phyloP scores from a whole-genome alignment of 208 protist species.

The Crithidia brevicula region DNA sequence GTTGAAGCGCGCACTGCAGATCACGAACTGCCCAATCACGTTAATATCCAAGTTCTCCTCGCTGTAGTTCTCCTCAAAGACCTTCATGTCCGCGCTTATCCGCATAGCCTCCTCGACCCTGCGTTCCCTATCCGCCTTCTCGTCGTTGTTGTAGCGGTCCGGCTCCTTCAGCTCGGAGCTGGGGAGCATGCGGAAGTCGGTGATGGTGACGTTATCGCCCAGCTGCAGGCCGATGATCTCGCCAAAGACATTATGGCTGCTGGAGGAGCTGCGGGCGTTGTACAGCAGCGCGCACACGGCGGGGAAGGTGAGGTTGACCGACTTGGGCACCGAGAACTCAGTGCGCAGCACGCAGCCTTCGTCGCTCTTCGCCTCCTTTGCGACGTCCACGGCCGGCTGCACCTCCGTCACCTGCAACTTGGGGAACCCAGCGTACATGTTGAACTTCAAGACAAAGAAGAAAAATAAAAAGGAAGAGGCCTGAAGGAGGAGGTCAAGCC shows the following conservation, averaged over 20 bases:
- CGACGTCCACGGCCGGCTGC: conserved; percentile 34
- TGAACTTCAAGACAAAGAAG: not conserved
- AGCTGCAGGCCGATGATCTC: conserved; percentile 64
- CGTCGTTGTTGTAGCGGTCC: conserved; percentile 30
- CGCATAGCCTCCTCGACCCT: conserved; percentile 22
- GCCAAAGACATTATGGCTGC: conserved; percentile 49
- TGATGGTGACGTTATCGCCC: conserved; percentile 51
- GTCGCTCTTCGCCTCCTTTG: conserved; percentile 30
- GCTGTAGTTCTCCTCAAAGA: conserved; percentile 37
- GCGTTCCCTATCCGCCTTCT: conserved; percentile 14
- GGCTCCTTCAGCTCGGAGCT: too few relatives aligned
- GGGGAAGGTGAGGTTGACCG: conserved; percentile 50
- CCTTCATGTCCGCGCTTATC: conserved; percentile 30
- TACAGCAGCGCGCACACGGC: conserved; percentile 60
- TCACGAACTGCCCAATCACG: conserved; percentile 62
- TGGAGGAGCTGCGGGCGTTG: conserved; percentile 39
- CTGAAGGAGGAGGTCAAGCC: not conserved
- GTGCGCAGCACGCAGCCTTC: conserved; percentile 37
- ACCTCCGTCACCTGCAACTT: conserved; percentile 40
- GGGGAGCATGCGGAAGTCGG: conserved; percentile 51
- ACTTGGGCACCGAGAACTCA: conserved; percentile 31
- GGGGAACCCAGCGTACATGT: conserved; percentile 61
- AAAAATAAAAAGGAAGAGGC: not conserved
- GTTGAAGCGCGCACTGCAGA: conserved; percentile 55
- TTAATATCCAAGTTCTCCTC: conserved; percentile 67